These are phyloP conservation scores for Ceratocystis alfenasii DNA, from an alignment of 2,329 filamentous ascomycete species.

Conservation along the genomic window DNA sequence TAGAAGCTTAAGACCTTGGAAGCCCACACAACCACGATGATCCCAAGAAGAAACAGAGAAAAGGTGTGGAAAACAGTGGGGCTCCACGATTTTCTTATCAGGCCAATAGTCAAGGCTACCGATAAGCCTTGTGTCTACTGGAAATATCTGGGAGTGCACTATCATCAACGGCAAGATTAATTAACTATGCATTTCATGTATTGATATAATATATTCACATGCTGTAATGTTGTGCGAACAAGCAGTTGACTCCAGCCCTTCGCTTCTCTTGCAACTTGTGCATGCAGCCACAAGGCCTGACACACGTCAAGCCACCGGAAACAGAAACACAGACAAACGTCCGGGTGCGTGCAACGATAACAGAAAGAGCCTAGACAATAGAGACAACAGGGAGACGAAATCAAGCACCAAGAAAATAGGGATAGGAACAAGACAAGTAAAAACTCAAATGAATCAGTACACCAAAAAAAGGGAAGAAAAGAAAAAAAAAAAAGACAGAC, in stretches of 20 bases:
- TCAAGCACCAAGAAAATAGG: not conserved
- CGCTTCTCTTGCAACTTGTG: not conserved
- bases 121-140: too few relatives aligned
- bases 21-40: too few relatives aligned
- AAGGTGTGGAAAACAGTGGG: too few relatives aligned
- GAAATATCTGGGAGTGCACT: too few relatives aligned
- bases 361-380: not conserved
- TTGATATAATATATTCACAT: conserved; percentile 4
- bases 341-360: not conserved
- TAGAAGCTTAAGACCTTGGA: too few relatives aligned
- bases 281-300: not conserved
- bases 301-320: not conserved
- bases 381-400: too few relatives aligned
- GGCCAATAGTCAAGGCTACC: too few relatives aligned
- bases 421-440: not conserved
- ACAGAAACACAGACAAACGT: not conserved
- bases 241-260: not conserved
- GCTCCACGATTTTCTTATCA: too few relatives aligned
- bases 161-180: too few relatives aligned
- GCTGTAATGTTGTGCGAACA: conserved; percentile 1
- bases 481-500: not conserved
- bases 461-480: not conserved
- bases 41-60: too few relatives aligned
- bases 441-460: not conserved
- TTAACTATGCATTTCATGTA: not conserved